phyloP scores from a whole-genome alignment of 345 rosid species.

The Turnera subulata region DNA sequence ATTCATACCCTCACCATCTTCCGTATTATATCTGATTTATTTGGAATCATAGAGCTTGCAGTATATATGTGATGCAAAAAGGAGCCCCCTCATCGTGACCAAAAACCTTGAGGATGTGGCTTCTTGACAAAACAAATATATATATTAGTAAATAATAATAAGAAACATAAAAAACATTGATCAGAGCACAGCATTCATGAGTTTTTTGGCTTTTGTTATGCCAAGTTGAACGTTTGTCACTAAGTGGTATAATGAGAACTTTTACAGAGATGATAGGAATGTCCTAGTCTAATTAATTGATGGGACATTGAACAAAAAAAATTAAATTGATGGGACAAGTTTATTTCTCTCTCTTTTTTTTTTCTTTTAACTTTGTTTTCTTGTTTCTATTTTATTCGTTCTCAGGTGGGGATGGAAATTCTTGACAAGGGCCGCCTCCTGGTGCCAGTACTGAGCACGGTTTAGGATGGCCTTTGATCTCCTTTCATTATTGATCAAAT shows the following conservation, averaged over 20 bases:
- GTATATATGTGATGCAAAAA: no score
- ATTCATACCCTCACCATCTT: conserved; percentile 13
- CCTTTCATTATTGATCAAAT: no score
- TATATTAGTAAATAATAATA: no score
- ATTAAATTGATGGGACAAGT: not conserved
- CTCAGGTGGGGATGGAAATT: no score
- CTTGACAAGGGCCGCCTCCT: no score
- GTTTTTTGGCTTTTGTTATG: not conserved
- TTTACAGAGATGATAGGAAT: conserved; percentile 2
- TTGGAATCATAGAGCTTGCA: conserved; percentile 1
- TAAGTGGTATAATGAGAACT: not conserved
- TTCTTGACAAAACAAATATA: not conserved
- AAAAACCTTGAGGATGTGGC: not conserved
- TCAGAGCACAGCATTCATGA: not conserved
- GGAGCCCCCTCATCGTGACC: not conserved
- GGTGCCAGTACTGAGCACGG: no score
- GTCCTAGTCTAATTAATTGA: not conserved
- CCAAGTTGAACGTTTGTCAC: not conserved
- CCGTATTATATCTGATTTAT: conserved; percentile 1
- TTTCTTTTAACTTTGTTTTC: no score
- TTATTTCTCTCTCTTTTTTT: not conserved
- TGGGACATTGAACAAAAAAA: no score
- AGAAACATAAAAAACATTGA: not conserved
- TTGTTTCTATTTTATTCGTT: no score
- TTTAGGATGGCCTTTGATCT: no score